phyloP scores from a whole-genome alignment of 495 filamentous ascomycete species.

The Penicillium turbatum region DNA sequence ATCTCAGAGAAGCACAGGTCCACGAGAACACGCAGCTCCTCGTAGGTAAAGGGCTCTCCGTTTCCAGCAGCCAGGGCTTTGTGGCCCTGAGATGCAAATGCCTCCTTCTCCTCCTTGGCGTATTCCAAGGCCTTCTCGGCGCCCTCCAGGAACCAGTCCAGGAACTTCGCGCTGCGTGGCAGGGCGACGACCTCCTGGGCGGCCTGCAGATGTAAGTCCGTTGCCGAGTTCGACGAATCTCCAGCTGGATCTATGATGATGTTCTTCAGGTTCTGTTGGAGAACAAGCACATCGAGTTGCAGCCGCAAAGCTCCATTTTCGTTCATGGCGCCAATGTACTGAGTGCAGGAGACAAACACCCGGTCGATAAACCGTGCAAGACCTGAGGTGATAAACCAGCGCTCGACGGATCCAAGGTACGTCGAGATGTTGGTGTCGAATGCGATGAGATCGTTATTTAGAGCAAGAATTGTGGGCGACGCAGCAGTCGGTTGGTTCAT shows the following conservation, averaged over 20 bases:
- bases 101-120: constrained; percentile 54
- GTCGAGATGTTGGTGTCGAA: constrained; percentile 77
- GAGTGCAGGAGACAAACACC: constrained; percentile 61
- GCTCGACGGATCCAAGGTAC: constrained; percentile 56
- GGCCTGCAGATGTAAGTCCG: constrained; percentile 2
- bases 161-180: constrained; percentile 67
- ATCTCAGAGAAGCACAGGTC: constrained; percentile 85
- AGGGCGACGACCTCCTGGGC: constrained; percentile 56
- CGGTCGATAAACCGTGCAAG: constrained; percentile 67
- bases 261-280: constrained; percentile 94
- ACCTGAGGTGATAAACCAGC: constrained; percentile 69
- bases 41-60: constrained; percentile 62
- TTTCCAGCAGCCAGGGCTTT: constrained; percentile 37
- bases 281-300: constrained; percentile 84
- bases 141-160: constrained; percentile 73
- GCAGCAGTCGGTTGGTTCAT: constrained; percentile 73
- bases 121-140: constrained; percentile 63
- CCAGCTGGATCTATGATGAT: constrained; percentile 50
- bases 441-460: constrained; percentile 74
- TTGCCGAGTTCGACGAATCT: constrained; percentile 3
- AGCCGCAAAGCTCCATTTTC: constrained; percentile 71
- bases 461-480: constrained; percentile 66
- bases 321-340: constrained; percentile 66
- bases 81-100: constrained; percentile 33
- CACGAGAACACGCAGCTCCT: constrained; percentile 77